Conservation (phyloP, 768 basidiomycete species). For the Termitomyces sp. region DNA sequence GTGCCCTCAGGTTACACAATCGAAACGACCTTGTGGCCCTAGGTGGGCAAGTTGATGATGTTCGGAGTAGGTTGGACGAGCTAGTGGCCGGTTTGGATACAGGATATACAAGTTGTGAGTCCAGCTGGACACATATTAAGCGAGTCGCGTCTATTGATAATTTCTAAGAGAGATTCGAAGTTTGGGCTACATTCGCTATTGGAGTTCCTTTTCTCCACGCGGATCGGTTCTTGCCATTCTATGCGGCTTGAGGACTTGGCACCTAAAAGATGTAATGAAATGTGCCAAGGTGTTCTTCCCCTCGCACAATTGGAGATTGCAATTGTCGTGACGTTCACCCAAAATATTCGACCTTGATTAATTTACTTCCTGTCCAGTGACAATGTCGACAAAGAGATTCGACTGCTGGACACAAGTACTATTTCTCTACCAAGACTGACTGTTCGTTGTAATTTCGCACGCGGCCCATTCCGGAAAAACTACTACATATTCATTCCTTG, state of each 20-base stretch:
- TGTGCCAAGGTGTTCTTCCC: not conserved
- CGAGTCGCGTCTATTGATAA: too few relatives aligned
- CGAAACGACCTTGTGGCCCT: slow-evolving; percentile 49
- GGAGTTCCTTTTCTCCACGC: too few relatives aligned
- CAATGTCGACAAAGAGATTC: too few relatives aligned
- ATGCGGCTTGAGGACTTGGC: not conserved
- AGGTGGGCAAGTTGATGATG: slow-evolving; percentile 50
- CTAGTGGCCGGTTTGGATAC: slow-evolving; percentile 32
- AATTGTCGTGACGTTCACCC: not conserved
- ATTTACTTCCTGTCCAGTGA: too few relatives aligned
- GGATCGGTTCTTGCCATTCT: too few relatives aligned
- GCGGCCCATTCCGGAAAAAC: slow-evolving; percentile 1
- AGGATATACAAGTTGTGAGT: slow-evolving; percentile 8
- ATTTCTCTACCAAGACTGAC: too few relatives aligned
- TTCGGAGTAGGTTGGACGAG: slow-evolving; percentile 55
- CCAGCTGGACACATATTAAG: not conserved
- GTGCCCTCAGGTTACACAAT: slow-evolving; percentile 51
- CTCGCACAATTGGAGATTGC: not conserved
- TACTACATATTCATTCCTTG: slow-evolving; percentile 9
- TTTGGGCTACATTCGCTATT: not conserved
- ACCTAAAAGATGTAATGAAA: not conserved
- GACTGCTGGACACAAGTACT: too few relatives aligned
- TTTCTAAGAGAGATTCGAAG: too few relatives aligned
- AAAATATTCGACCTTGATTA: not conserved
- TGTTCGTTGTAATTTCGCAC: too few relatives aligned